These are phyloP conservation scores for Paraglomus brasilianum DNA, from an alignment of 192 early-diverging fungal genomes.

Conservation along the genomic window DNA sequence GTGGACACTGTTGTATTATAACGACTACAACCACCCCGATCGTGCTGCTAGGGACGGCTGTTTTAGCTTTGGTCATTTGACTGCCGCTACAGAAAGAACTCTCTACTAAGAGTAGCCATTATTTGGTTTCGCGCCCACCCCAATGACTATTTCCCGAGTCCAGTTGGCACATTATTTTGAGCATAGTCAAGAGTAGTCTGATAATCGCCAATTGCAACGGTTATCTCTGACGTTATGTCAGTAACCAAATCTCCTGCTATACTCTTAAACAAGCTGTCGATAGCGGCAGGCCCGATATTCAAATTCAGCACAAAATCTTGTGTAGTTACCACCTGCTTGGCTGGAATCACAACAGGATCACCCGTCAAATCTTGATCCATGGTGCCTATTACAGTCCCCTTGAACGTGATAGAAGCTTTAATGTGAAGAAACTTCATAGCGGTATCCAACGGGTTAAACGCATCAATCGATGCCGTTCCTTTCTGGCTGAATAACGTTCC, in stretches of 20 bases:
- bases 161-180: slow-evolving; percentile 15
- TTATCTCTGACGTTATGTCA: slow-evolving; percentile 5
- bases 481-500: slow-evolving; percentile 14
- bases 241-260: slow-evolving; percentile 14
- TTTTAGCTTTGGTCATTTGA: too few species aligned
- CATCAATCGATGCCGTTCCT: slow-evolving; percentile 24
- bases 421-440: slow-evolving; percentile 23
- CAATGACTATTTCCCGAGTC: slow-evolving; percentile 1
- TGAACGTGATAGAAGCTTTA: not conserved
- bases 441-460: slow-evolving; percentile 28
- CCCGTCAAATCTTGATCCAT: slow-evolving; percentile 19
- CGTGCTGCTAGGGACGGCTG: too few species aligned
- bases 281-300: slow-evolving; percentile 4
- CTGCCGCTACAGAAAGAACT: too few species aligned
- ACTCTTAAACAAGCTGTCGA: slow-evolving; percentile 7
- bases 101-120: too few species aligned
- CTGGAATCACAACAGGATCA: not conserved
- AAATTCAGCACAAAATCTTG: slow-evolving; percentile 2
- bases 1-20: too few species aligned
- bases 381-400: slow-evolving; percentile 1
- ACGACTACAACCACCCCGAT: too few species aligned
- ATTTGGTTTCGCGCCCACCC: too few species aligned
- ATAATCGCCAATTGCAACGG: slow-evolving; percentile 27
- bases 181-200: slow-evolving; percentile 19
- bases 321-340: not conserved